These are phyloP conservation scores for Rhamnella rubrinervis DNA, from an alignment of 331 rosid species.

Conservation along the genomic window DNA sequence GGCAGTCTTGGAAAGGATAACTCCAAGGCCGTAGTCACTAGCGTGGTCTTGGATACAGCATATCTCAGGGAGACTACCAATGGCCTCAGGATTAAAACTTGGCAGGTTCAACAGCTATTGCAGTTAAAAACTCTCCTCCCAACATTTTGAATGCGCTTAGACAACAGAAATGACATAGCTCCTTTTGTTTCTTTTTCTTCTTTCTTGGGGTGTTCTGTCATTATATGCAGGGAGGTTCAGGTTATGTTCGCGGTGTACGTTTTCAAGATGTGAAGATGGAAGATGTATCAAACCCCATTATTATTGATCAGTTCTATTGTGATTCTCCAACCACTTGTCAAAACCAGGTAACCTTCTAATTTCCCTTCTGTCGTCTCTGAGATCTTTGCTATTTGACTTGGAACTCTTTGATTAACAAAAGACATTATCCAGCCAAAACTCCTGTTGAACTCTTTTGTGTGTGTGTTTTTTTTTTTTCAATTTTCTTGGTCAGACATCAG, in stretches of 20 bases:
- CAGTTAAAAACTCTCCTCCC: not conserved
- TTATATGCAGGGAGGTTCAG: constrained; percentile 81
- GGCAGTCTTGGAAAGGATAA: constrained; percentile 99
- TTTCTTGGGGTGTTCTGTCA: not conserved
- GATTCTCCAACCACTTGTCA: constrained; percentile 78
- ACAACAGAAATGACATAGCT: not conserved
- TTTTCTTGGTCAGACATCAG: constrained; percentile 53
- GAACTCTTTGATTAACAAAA: not conserved
- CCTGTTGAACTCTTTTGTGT: not conserved
- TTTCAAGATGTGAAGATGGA: constrained; percentile 87
- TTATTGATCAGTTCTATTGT: constrained; percentile 95
- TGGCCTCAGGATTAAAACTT: constrained; percentile 93
- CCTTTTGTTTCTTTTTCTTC: not conserved
- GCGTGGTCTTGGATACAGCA: constrained; percentile 90
- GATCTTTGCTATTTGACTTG: not conserved
- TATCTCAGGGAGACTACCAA: constrained; percentile 64
- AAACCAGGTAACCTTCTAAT: constrained; percentile 54
- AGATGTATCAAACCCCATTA: constrained; percentile 78
- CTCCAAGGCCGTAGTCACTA: constrained; percentile 74
- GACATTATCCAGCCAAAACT: not conserved
- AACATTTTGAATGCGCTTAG: not conserved
- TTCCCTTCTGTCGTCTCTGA: not conserved
- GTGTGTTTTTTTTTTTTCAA: not conserved
- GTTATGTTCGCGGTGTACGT: constrained; percentile 75
- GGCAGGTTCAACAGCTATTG: constrained; percentile 64